A percentile compares a stretch with the other conserved stretches of the same genome.
These are phyloP conservation scores for Potentilla sterilis DNA, from an alignment of 306 rosid genomes.

Conservation along the genomic window DNA sequence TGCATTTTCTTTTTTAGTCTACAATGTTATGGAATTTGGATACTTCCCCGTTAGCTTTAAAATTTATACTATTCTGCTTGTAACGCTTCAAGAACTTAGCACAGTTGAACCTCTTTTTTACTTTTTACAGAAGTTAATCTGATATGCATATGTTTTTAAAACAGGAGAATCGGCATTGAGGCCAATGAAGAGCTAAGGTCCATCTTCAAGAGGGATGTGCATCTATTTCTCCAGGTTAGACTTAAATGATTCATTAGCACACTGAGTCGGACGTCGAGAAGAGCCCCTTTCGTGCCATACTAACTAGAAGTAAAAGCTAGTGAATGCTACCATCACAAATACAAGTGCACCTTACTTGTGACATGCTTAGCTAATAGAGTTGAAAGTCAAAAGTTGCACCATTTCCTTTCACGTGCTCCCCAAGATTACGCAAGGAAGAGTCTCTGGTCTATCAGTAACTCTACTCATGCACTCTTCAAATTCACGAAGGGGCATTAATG, in stretches of 20 bases:
- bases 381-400: slow-evolving; percentile 24
- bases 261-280: slow-evolving; percentile 12
- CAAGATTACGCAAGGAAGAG: slow-evolving; percentile 32
- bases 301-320: slow-evolving; percentile 54
- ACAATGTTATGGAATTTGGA: background rate
- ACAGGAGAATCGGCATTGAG: slow-evolving; percentile 93
- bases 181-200: slow-evolving; percentile 94
- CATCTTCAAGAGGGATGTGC: slow-evolving; percentile 83
- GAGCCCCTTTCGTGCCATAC: slow-evolving; percentile 25
- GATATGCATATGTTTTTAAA: slow-evolving; percentile 15
- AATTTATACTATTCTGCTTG: background rate
- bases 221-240: slow-evolving; percentile 83
- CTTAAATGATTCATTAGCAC: slow-evolving; percentile 43
- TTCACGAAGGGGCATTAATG: slow-evolving; percentile 25
- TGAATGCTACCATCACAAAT: slow-evolving; percentile 67
- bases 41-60: background rate
- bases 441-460: slow-evolving; percentile 13
- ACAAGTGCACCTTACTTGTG: slow-evolving; percentile 74
- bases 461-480: slow-evolving; percentile 10
- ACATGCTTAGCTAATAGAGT: slow-evolving; percentile 31
- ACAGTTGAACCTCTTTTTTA: slow-evolving; percentile 12
- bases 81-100: background rate
- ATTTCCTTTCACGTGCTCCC: slow-evolving; percentile 19
- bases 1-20: background rate
- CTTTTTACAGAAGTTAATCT: background rate